phyloP scores from a whole-genome alignment of 176 grass and related monocot genomes.

The Aegilops sharonensis region DNA sequence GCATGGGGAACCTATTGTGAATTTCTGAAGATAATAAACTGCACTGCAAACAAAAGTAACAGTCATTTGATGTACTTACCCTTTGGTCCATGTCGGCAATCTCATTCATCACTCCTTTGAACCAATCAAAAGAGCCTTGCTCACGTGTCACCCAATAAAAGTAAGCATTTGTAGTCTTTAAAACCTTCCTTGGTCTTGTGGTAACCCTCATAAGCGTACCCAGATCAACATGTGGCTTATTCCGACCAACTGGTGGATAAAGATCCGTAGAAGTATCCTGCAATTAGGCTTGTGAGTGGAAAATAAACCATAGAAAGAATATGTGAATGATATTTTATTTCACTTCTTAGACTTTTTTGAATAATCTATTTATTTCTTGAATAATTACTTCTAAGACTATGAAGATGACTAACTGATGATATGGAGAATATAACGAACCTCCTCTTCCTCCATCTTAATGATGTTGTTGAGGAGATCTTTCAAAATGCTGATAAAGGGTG shows the following conservation, averaged over 20 bases:
- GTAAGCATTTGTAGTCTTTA: slow-evolving; percentile 94
- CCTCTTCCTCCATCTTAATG: slow-evolving; percentile 88
- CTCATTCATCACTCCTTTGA: slow-evolving; percentile 99
- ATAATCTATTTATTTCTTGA: too few species aligned
- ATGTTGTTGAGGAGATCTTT: slow-evolving; percentile 99
- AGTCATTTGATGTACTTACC: slow-evolving; percentile 39
- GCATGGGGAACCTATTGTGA: neutral
- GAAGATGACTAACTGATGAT: slow-evolving; percentile 11
- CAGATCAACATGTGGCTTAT: slow-evolving; percentile 77
- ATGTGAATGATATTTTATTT: slow-evolving; percentile 10
- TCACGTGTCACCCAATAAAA: slow-evolving; percentile 99
- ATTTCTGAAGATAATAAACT: slow-evolving; percentile 16
- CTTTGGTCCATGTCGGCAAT: slow-evolving; percentile 92
- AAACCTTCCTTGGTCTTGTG: slow-evolving; percentile 60
- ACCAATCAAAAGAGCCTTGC: slow-evolving; percentile 99
- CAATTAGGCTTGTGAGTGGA: neutral
- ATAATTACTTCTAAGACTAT: neutral
- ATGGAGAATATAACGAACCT: slow-evolving; percentile 43
- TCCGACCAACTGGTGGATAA: slow-evolving; percentile 65
- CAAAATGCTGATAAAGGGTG: slow-evolving; percentile 98
- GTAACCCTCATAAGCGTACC: slow-evolving; percentile 71
- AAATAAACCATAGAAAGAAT: slow-evolving; percentile 4
- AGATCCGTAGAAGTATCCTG: slow-evolving; percentile 79
- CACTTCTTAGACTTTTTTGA: neutral
- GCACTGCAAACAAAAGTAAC: neutral